Percentiles rank a stretch among this genome's conserved stretches.
Conservation (phyloP, 2,329 filamentous ascomycete species). For the Ramichloridium luteum region DNA sequence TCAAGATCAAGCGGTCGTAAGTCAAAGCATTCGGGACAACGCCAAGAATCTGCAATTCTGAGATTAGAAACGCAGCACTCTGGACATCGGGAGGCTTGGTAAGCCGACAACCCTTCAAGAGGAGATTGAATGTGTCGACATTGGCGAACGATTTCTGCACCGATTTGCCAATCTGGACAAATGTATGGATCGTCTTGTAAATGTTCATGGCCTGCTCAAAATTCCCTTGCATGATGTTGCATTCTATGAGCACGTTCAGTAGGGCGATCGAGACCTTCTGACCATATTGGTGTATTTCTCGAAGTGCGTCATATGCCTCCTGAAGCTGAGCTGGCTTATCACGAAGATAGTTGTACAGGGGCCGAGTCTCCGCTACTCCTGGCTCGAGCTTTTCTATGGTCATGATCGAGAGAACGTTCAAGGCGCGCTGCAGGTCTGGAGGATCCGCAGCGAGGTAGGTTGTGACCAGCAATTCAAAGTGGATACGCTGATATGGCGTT, state of each 20-base stretch:
- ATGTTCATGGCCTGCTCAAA: conserved; percentile 43
- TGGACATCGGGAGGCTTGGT: conserved; percentile 32
- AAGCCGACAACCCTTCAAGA: conserved; percentile 27
- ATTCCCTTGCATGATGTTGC: conserved; percentile 32
- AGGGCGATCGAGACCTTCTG: conserved; percentile 40
- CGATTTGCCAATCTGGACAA: conserved; percentile 17
- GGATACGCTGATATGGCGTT: conserved; percentile 48
- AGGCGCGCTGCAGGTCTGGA: conserved; percentile 50
- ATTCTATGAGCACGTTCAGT: conserved; percentile 42
- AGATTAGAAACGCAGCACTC: conserved; percentile 48
- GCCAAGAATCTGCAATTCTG: conserved; percentile 47
- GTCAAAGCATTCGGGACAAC: conserved; percentile 45
- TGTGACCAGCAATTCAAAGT: conserved; percentile 71
- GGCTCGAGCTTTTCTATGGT: conserved; percentile 47
- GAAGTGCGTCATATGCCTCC: conserved; percentile 45
- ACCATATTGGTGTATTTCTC: conserved; percentile 39
- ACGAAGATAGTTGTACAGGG: conserved; percentile 47
- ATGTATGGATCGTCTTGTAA: conserved; percentile 48
- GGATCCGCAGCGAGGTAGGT: conserved; percentile 47
- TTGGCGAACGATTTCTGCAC: conserved; percentile 21
- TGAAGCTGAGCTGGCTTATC: conserved; percentile 34
- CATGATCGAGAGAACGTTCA: conserved; percentile 66
- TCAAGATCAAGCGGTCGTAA: conserved; percentile 49
- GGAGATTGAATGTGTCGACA: conserved; percentile 48
- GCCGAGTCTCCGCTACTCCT: conserved; percentile 48